Evolutionary conservation across 192 early-diverging fungal genomes (phyloP), one percentile per base, ranked within the genome.

Genomic region (Coemansia sp.): DNA sequence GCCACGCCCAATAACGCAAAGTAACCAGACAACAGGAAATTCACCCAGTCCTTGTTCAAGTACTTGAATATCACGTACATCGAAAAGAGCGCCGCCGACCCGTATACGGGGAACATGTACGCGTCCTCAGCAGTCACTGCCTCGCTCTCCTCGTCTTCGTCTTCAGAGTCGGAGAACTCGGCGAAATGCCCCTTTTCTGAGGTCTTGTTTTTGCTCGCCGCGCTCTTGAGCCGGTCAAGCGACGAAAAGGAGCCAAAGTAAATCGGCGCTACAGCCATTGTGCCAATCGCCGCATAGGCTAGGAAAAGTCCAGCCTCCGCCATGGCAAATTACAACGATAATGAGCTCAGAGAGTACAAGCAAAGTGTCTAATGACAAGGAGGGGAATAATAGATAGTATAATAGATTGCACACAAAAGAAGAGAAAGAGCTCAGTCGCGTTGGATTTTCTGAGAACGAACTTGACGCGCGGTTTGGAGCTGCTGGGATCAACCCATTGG

Each of bases 61-160:
- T 87, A 95, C 73, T 90, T 89, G 85, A 96, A 94, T 41, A 95
- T 79, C 61, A 98, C 45, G 79, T 96, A 98, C 55, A 98, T 81
- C 2, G 86, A 86, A 50, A 97, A 88, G 1, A 98, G 77, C 5
- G 88, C 89, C 9, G 75, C 79, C 10, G 95, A 97, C 21, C 96
- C 96, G 67, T 95, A 89, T 19, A 98, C 67, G 4, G 96, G 96
- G 72, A 97, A 95, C 92, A 90, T 89, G 67, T 94, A 92, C 25
- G 96, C 96, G 72, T 98, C 96, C 65, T 91, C 86, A 1, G 93
- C 70, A 10, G 91, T 87, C 67, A 98, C 90, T 51, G 89, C 89
- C 64, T 98, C 96, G 53, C 85, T 88, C 12, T 91, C 89, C 15
- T 89, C 88, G 9, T 84, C 84, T 31, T 87, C 86, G 62, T 89